These are phyloP conservation scores for Hypoxylon sp. DNA, from an alignment of 2,329 filamentous ascomycete genomes.

Conservation along the genomic window DNA sequence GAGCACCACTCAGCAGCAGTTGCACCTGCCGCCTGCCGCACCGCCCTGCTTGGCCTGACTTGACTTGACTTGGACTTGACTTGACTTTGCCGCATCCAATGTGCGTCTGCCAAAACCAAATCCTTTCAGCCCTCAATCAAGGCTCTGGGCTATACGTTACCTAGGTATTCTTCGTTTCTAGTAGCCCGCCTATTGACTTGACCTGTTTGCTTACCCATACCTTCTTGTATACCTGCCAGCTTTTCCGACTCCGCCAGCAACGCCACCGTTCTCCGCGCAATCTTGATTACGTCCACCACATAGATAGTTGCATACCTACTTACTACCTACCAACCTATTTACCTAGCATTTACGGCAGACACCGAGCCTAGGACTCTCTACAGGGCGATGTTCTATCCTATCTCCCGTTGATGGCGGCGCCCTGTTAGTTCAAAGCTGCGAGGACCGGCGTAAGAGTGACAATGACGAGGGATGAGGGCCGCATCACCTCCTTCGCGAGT, in stretches of 20 bases:
- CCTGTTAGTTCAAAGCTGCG: slow-evolving; percentile 45
- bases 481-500: slow-evolving; percentile 75
- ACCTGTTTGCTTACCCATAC: slow-evolving; percentile 10
- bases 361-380: slow-evolving; percentile 21
- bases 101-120: slow-evolving; percentile 27
- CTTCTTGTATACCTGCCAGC: slow-evolving; percentile 14
- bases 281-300: slow-evolving; percentile 18
- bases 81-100: slow-evolving; percentile 21
- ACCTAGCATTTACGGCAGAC: slow-evolving; percentile 15
- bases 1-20: too few relatives aligned
- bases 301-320: background rate
- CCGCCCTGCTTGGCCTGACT: slow-evolving; percentile 27
- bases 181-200: slow-evolving; percentile 3
- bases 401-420: slow-evolving; percentile 48
- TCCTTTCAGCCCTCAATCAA: slow-evolving; percentile 37
- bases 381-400: slow-evolving; percentile 41
- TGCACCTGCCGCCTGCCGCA: slow-evolving; percentile 18
- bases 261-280: slow-evolving; percentile 22
- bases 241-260: slow-evolving; percentile 8
- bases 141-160: slow-evolving; percentile 20
- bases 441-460: slow-evolving; percentile 53
- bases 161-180: slow-evolving; percentile 25
- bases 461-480: slow-evolving; percentile 78
- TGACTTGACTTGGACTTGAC: slow-evolving; percentile 1
- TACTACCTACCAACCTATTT: slow-evolving; percentile 2